Conservation (phyloP, 768 basidiomycete species). For the Panus rudis region DNA sequence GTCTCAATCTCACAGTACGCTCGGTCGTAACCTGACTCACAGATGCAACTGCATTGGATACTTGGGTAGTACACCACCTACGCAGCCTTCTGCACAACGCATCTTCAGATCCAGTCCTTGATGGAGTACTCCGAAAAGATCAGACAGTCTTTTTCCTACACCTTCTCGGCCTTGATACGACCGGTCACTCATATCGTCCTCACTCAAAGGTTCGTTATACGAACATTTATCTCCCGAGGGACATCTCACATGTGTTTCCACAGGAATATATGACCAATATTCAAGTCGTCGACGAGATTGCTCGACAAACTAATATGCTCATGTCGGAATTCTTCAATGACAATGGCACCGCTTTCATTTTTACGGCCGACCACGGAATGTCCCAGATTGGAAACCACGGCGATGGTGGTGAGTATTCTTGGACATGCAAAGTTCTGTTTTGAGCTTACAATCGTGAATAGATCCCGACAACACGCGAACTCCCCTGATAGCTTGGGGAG, state of each 20-base stretch:
- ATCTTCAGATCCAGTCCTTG: slow-evolving; percentile 40
- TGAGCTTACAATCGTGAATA: slow-evolving; percentile 20
- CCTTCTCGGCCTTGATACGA: slow-evolving; percentile 78
- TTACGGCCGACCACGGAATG: slow-evolving; percentile 91
- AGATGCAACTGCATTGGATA: slow-evolving; percentile 75
- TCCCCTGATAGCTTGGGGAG: slow-evolving; percentile 78
- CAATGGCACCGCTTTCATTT: slow-evolving; percentile 65
- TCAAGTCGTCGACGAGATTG: slow-evolving; percentile 68
- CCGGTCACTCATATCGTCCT: slow-evolving; percentile 81
- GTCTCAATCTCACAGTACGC: background rate
- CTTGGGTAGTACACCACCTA: slow-evolving; percentile 76
- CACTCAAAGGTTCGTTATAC: slow-evolving; percentile 53
- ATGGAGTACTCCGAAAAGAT: slow-evolving; percentile 44
- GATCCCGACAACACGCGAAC: slow-evolving; percentile 87
- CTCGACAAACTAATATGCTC: slow-evolving; percentile 55
- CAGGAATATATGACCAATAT: slow-evolving; percentile 88
- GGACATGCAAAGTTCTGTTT: slow-evolving; percentile 1
- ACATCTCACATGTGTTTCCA: background rate
- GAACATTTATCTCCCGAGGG: background rate
- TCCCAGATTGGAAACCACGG: slow-evolving; percentile 84
- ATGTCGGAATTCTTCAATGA: slow-evolving; percentile 60
- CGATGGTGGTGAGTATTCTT: slow-evolving; percentile 52
- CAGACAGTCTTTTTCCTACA: slow-evolving; percentile 79
- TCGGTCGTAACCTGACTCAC: background rate
- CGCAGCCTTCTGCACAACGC: slow-evolving; percentile 55